phyloP scores from a whole-genome alignment of 1,284 basidiomycete species.

The Schizopora paradoxa region DNA sequence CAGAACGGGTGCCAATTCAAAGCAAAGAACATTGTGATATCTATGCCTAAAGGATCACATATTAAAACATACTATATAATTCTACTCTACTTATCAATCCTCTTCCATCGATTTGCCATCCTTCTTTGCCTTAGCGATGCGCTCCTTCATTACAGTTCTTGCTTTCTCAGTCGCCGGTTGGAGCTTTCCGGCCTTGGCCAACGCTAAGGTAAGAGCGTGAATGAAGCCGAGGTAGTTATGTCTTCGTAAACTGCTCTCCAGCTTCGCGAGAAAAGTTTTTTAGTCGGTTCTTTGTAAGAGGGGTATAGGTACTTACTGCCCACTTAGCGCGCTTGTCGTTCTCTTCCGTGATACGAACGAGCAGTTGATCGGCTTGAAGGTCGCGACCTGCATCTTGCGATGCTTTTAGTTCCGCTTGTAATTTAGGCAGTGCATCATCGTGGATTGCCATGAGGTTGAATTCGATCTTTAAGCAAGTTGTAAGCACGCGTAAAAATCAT shows the following conservation, averaged over 20 bases:
- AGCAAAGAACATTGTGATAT: background rate
- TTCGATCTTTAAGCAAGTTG: slow-evolving; percentile 54
- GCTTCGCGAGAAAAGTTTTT: slow-evolving; percentile 35
- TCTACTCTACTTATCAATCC: slow-evolving; percentile 27
- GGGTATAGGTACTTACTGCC: slow-evolving; percentile 52
- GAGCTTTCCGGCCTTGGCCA: slow-evolving; percentile 61
- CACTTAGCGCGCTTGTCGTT: slow-evolving; percentile 73
- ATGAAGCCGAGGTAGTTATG: slow-evolving; percentile 82
- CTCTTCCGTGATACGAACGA: slow-evolving; percentile 68
- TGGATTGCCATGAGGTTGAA: slow-evolving; percentile 87
- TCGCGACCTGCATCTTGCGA: slow-evolving; percentile 43
- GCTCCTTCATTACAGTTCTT: slow-evolving; percentile 46
- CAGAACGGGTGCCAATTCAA: background rate
- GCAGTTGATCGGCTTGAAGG: slow-evolving; percentile 44
- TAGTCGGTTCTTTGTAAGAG: slow-evolving; percentile 1
- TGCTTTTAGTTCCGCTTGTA: slow-evolving; percentile 52
- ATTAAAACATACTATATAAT: background rate
- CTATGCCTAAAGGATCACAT: background rate
- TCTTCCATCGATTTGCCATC: slow-evolving; percentile 53
- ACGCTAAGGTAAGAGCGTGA: slow-evolving; percentile 60
- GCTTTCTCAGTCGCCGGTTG: slow-evolving; percentile 43
- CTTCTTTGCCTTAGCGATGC: slow-evolving; percentile 43
- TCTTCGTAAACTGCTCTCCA: slow-evolving; percentile 75
- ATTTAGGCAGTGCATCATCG: slow-evolving; percentile 67
- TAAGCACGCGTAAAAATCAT: slow-evolving; percentile 8